These are phyloP conservation scores for Penicillium turbatum DNA, from an alignment of 495 filamentous ascomycete genomes.

Conservation along the genomic window DNA sequence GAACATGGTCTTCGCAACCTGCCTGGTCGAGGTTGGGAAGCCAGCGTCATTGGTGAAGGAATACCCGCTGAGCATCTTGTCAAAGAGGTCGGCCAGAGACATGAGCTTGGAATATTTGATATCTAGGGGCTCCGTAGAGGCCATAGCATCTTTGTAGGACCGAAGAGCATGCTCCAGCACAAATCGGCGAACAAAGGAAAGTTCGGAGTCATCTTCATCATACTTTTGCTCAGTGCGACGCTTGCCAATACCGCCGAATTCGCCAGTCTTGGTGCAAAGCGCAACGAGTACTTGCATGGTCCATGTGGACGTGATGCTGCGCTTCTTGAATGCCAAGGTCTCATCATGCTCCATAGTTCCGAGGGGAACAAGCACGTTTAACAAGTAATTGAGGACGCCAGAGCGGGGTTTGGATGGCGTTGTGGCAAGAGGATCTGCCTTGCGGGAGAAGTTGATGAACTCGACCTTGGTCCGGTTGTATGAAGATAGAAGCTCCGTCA, in stretches of 20 bases:
- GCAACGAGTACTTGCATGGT: conserved; percentile 81
- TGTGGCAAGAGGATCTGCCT: conserved; percentile 71
- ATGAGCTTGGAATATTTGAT: conserved; percentile 81
- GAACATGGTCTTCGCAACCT: conserved; percentile 92
- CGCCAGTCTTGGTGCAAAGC: conserved; percentile 80
- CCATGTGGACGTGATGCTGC: conserved; percentile 73
- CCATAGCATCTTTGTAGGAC: conserved; percentile 84
- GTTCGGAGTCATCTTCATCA: conserved; percentile 77
- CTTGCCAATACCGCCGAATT: conserved; percentile 46
- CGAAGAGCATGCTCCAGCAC: conserved; percentile 89
- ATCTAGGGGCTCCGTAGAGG: conserved; percentile 76
- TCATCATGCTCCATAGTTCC: conserved; percentile 73
- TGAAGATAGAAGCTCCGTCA: conserved; percentile 86
- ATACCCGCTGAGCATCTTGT: conserved; percentile 80
- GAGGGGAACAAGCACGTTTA: conserved; percentile 78
- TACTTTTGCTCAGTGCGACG: conserved; percentile 46
- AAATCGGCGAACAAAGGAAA: conserved; percentile 89
- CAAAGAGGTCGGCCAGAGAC: conserved; percentile 83
- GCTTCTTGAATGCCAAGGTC: conserved; percentile 73
- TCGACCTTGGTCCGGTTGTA: conserved; percentile 95
- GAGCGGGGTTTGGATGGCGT: conserved; percentile 94
- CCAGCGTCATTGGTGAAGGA: conserved; percentile 52
- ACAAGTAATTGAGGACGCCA: conserved; percentile 85
- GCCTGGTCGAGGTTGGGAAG: conserved; percentile 52
- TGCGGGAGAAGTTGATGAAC: conserved; percentile 97